Evolutionary conservation across 2,329 filamentous ascomycete genomes (phyloP).

Genomic region (Sphaerulina populicola): DNA sequence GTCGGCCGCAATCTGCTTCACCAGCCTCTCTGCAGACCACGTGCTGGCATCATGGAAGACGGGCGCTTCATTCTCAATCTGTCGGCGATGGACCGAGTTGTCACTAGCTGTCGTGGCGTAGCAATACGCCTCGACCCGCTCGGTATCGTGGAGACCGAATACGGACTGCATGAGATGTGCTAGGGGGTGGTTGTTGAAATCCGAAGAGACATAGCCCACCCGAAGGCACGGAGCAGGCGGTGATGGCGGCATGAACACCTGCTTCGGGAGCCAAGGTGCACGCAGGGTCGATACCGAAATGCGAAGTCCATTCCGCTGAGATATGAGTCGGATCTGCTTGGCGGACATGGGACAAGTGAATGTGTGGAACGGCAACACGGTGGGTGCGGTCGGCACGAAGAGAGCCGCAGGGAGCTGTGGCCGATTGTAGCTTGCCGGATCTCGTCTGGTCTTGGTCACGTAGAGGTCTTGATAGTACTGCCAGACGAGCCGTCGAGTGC

Average conservation of each 20-base stretch:
- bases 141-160: slow-evolving; percentile 76
- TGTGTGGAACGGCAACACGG: slow-evolving; percentile 92
- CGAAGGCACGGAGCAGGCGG: slow-evolving; percentile 79
- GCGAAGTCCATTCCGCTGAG: slow-evolving; percentile 83
- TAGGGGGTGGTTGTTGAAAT: slow-evolving; percentile 97
- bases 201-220: slow-evolving; percentile 91
- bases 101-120: slow-evolving; percentile 94
- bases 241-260: slow-evolving; percentile 74
- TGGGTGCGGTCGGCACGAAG: slow-evolving; percentile 77
- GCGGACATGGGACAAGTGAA: slow-evolving; percentile 92
- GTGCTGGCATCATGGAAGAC: slow-evolving; percentile 80
- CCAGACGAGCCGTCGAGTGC: slow-evolving; percentile 67
- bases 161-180: slow-evolving; percentile 98
- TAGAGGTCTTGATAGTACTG: slow-evolving; percentile 83
- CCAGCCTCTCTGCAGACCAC: slow-evolving; percentile 76
- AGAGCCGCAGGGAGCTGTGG: slow-evolving; percentile 65
- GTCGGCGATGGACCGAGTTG: slow-evolving; percentile 75
- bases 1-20: slow-evolving; percentile 78
- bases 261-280: slow-evolving; percentile 72
- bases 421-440: slow-evolving; percentile 56
- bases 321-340: slow-evolving; percentile 85
- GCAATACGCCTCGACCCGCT: slow-evolving; percentile 74
- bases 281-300: slow-evolving; percentile 86
- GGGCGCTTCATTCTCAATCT: slow-evolving; percentile 88
- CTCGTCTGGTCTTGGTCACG: slow-evolving; percentile 51